Evolutionary conservation across 352 stramenopile genomes (phyloP).

Genomic region (Globisporangium cylindrosporum): DNA sequence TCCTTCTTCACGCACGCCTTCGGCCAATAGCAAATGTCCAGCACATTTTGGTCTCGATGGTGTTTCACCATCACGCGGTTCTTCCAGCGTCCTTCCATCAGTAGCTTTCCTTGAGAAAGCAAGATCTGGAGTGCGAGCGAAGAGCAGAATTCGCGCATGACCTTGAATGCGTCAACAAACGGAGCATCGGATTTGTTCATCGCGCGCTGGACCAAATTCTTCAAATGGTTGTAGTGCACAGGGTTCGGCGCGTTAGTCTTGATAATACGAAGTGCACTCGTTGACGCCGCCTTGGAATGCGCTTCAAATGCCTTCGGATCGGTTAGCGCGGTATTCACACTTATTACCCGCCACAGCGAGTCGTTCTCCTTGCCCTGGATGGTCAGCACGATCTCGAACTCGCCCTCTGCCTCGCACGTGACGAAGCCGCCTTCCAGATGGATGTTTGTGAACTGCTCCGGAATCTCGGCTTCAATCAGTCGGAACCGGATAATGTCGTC

Average conservation of each 20-base stretch:
- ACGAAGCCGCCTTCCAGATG: conserved; percentile 76
- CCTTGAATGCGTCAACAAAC: conserved; percentile 74
- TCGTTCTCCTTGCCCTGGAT: conserved; percentile 77
- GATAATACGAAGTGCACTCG: conserved; percentile 72
- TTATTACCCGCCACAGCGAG: conserved; percentile 77
- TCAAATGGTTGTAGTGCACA: conserved; percentile 78
- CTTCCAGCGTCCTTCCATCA: conserved; percentile 82
- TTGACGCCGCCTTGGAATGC: conserved; percentile 56
- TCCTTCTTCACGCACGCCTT: conserved; percentile 67
- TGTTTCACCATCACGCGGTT: conserved; percentile 77
- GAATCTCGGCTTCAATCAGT: conserved; percentile 78
- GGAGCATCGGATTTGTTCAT: conserved; percentile 84
- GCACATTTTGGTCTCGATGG: conserved; percentile 70
- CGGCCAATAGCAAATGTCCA: conserved; percentile 84
- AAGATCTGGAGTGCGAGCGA: conserved; percentile 77
- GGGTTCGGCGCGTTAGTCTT: conserved; percentile 68
- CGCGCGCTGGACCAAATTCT: conserved; percentile 79
- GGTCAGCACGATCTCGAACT: conserved; percentile 85
- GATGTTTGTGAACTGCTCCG: conserved; percentile 76
- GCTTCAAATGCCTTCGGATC: conserved; percentile 52
- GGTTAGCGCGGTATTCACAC: conserved; percentile 73
- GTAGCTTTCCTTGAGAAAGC: conserved; percentile 62
- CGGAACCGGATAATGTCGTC: conserved; percentile 82
- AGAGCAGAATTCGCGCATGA: conserved; percentile 85
- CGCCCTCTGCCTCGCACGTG: conserved; percentile 64